Evolutionary conservation across 164 flowering plant species (phyloP).

Genomic region (Cinnamomum micranthum): DNA sequence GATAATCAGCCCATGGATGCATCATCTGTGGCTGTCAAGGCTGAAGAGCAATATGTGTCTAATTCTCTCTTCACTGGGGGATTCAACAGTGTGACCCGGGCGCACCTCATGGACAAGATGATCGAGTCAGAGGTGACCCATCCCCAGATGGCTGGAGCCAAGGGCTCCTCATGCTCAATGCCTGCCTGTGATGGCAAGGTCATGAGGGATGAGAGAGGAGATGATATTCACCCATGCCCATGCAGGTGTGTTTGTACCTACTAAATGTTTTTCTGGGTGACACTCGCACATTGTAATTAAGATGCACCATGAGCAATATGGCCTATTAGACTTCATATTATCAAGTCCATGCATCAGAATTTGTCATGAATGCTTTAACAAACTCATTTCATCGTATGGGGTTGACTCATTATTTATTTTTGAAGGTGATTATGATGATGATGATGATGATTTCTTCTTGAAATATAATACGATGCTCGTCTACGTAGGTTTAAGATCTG

Average conservation of each 20-base stretch:
- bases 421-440: no score
- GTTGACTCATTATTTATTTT: no score
- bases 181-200: conserved; percentile 64
- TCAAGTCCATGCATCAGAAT: no score
- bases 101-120: conserved; percentile 32
- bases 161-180: conserved; percentile 52
- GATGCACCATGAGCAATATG: no score
- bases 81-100: conserved; percentile 63
- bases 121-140: conserved; percentile 61
- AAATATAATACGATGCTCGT: no score
- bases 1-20: conserved; percentile 70
- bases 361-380: no score
- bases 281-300: no score
- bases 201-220: conserved; percentile 62
- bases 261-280: no score
- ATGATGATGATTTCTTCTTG: no score
- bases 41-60: conserved; percentile 66
- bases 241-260: conserved; percentile 34
- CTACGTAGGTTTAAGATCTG: conserved; percentile 61
- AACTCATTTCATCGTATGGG: no score
- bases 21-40: conserved; percentile 47
- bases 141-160: conserved; percentile 63
- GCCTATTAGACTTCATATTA: no score
- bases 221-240: conserved; percentile 54
- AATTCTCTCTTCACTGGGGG: conserved; percentile 71